Evolutionary conservation across 495 filamentous ascomycete species (phyloP), one percentile per base, ranked within the genome.

Genomic region (Aspergillus kassunensis): DNA sequence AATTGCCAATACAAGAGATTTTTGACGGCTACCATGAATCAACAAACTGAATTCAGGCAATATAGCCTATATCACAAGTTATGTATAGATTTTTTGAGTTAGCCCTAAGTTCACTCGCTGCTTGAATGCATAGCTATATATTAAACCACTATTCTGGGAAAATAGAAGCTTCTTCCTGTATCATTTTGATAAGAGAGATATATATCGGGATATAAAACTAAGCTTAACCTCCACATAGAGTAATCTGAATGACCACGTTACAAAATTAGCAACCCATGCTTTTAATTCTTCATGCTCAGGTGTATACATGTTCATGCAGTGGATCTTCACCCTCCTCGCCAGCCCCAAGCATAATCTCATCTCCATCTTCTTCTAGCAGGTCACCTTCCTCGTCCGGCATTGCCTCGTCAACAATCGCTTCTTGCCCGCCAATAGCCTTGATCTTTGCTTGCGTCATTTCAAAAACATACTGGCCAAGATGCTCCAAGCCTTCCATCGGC

Each of bases 381-480:
- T 78, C 79, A 18, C 59, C 75, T 20, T 79, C 78, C 29, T 61
- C 74, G 10, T 62, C 67, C 5, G 66, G 67, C 39, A 65, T 54
- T 6, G 56, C 56, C 12, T 70, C 67, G 20, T 72, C 65, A 25
- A 69, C 51, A 24, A 64, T 55, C 40, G 69, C 55, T 21, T 57
- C 63, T 23, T 70, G 62, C 56, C 74, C 67, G 45, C 72, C 78
- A 66, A 88, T 66, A 36, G 77, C 78, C 60, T 85, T 78, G 5
- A 96, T 70, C 66, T 88, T 93, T 18, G 91, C 88, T 58, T 85
- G 77, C 11, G 91, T 92, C 90, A 98, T 97, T 71, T 98, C 90
- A 70, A 83, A 96, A 19, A 98, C 93, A 71, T 96, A 97, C 71
- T 96, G 88, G 5, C 93, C 95, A 30, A 98, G 70, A 76, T 98